phyloP scores from a whole-genome alignment of 164 flowering plant species.

The Liquidambar formosana region DNA sequence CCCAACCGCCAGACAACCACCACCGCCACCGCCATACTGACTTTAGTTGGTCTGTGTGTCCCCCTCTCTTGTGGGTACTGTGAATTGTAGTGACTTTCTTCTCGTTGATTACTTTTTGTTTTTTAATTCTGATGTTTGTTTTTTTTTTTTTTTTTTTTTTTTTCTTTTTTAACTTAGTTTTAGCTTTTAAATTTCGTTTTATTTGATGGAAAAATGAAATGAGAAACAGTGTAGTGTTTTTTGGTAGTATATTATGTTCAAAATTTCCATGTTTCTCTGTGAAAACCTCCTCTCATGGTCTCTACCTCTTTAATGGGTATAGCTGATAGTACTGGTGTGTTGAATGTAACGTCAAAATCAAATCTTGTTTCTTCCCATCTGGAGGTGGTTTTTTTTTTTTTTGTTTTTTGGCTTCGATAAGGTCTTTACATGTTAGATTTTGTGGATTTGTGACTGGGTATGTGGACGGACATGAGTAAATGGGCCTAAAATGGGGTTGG shows the following conservation, averaged over 20 bases:
- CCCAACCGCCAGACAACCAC: slow-evolving; percentile 53
- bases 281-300: too few species aligned
- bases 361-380: too few species aligned
- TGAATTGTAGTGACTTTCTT: background rate
- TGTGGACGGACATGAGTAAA: too few species aligned
- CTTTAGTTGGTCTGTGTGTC: background rate
- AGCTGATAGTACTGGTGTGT: too few species aligned
- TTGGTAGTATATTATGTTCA: too few species aligned
- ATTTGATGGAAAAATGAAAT: background rate
- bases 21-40: slow-evolving; percentile 39
- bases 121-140: background rate
- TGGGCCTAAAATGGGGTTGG: background rate
- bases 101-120: background rate
- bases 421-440: too few species aligned
- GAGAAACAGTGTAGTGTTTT: background rate
- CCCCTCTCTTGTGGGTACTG: slow-evolving; percentile 1
- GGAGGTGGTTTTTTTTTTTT: background rate
- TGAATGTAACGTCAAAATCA: too few species aligned
- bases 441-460: too few species aligned
- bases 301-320: too few species aligned
- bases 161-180: background rate
- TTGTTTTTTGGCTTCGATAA: background rate
- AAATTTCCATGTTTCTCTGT: too few species aligned
- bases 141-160: background rate
- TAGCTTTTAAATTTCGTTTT: too few species aligned